A percentile compares a stretch with the other conserved stretches of the same genome.
Conservation (phyloP, 2,329 filamentous ascomycete species). For the Scedosporium boydii region DNA sequence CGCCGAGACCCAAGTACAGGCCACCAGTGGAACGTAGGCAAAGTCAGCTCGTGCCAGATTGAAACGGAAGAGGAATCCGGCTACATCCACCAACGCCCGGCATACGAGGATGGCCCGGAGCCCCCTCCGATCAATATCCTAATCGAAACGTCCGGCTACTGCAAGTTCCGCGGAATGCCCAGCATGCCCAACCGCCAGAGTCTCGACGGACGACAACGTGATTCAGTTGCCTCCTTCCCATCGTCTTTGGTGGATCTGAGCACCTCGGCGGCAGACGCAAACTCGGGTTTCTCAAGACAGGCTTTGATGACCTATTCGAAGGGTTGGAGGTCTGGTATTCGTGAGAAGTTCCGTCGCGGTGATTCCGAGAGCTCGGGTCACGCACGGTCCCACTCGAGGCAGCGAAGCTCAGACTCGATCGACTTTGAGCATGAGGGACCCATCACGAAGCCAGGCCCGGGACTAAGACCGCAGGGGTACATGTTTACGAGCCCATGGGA, state of each 20-base stretch:
- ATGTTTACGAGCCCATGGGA: slow-evolving; percentile 81
- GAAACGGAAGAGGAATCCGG: slow-evolving; percentile 5
- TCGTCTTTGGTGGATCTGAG: background rate
- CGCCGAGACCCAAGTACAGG: slow-evolving; percentile 62
- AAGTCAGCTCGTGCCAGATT: slow-evolving; percentile 44
- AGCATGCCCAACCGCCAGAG: slow-evolving; percentile 17
- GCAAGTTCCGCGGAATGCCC: slow-evolving; percentile 35
- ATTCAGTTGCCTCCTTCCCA: background rate
- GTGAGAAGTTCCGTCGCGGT: background rate
- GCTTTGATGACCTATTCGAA: slow-evolving; percentile 23
- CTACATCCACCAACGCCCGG: slow-evolving; percentile 7
- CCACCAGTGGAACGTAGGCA: slow-evolving; percentile 67
- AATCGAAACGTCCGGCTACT: slow-evolving; percentile 46
- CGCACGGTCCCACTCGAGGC: slow-evolving; percentile 7
- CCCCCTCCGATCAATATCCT: slow-evolving; percentile 39
- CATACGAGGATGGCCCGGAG: slow-evolving; percentile 13
- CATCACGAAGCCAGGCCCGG: slow-evolving; percentile 28
- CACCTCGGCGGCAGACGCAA: slow-evolving; percentile 8
- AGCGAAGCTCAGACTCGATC: slow-evolving; percentile 21
- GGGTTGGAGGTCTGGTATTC: slow-evolving; percentile 38
- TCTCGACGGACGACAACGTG: slow-evolving; percentile 17
- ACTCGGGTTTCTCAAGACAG: background rate
- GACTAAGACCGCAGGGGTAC: slow-evolving; percentile 54
- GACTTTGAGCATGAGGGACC: slow-evolving; percentile 14
- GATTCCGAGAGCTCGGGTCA: background rate